phyloP scores from a whole-genome alignment of 495 filamentous ascomycete species.

The Trichocladium uniseriatum region DNA sequence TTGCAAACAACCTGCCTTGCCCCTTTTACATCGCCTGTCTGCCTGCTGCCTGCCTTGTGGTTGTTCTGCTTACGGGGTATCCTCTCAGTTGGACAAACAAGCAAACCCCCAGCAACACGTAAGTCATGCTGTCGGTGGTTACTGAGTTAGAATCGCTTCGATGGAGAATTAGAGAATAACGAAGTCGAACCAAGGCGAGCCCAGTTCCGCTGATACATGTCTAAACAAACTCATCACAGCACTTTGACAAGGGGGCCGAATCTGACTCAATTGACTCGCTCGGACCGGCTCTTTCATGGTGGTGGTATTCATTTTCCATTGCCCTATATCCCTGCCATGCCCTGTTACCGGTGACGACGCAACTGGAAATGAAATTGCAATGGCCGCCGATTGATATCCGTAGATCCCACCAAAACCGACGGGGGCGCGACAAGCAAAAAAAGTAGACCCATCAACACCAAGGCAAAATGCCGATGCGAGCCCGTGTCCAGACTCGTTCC shows the following conservation, averaged over 20 bases:
- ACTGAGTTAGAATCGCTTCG: too few species aligned
- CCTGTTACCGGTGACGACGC: constrained; percentile 25
- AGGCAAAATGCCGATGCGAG: constrained; percentile 25
- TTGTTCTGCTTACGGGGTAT: too few species aligned
- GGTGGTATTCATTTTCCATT: constrained; percentile 29
- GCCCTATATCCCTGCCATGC: constrained; percentile 25
- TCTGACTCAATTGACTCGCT: constrained; percentile 14
- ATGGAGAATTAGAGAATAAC: too few species aligned
- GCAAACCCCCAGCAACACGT: too few species aligned
- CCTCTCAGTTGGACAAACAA: too few species aligned
- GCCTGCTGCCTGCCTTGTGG: too few species aligned
- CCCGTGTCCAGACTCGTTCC: constrained; percentile 9
- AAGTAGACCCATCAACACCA: constrained; percentile 26
- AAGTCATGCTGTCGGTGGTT: too few species aligned
- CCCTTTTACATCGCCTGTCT: too few species aligned
- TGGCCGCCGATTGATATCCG: constrained; percentile 8
- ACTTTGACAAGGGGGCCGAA: neutral
- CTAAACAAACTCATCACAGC: neutral
- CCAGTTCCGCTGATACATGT: too few species aligned
- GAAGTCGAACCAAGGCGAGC: too few species aligned
- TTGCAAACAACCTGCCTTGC: too few species aligned
- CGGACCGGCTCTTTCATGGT: constrained; percentile 15
- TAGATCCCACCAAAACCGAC: constrained; percentile 8
- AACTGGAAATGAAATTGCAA: constrained; percentile 21
- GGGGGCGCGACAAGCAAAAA: constrained; percentile 14